Conservation (phyloP, 192 early-diverging fungal species). For the Endogone sp. region DNA sequence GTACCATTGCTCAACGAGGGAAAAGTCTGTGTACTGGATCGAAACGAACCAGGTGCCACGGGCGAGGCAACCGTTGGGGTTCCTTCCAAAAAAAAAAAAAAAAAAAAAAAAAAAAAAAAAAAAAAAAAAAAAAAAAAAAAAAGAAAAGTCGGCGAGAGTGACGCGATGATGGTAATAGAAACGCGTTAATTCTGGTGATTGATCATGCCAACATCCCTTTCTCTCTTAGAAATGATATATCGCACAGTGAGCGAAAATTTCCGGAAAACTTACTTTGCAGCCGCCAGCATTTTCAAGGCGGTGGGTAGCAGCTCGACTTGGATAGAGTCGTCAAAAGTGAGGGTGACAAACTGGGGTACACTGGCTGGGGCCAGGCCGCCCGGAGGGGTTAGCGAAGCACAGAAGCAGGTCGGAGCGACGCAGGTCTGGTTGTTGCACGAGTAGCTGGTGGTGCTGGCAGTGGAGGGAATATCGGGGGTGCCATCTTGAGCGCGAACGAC, state of each 20-base stretch:
- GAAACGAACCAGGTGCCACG: slow-evolving; percentile 58
- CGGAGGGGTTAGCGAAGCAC: slow-evolving; percentile 44
- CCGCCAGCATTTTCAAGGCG: slow-evolving; percentile 25
- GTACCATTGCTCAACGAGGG: slow-evolving; percentile 55
- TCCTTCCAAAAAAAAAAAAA: too few relatives aligned
- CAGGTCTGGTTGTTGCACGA: slow-evolving; percentile 46
- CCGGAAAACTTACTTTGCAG: slow-evolving; percentile 31
- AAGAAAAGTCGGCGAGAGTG: too few relatives aligned
- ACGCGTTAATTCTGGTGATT: too few relatives aligned
- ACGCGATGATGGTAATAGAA: too few relatives aligned
- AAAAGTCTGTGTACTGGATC: slow-evolving; percentile 59
- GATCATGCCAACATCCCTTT: too few relatives aligned
- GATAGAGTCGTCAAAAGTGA: slow-evolving; percentile 66
- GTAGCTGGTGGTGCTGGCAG: slow-evolving; percentile 8
- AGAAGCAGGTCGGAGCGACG: slow-evolving; percentile 45
- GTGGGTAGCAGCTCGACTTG: slow-evolving; percentile 30
- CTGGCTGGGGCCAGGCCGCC: slow-evolving; percentile 39
- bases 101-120: slow-evolving; percentile 2
- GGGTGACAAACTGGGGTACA: slow-evolving; percentile 52
- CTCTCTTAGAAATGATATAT: too few relatives aligned
- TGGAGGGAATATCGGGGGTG: neutral
- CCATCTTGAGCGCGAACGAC: slow-evolving; percentile 27
- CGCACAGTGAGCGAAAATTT: too few relatives aligned
- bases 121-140: slow-evolving; percentile 3
- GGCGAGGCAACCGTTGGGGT: slow-evolving; percentile 59